A percentile compares a stretch with the other conserved stretches of the same genome.
Conservation (phyloP, 2,329 filamentous ascomycete genomes). For the Ascocoryne sarcoides region DNA sequence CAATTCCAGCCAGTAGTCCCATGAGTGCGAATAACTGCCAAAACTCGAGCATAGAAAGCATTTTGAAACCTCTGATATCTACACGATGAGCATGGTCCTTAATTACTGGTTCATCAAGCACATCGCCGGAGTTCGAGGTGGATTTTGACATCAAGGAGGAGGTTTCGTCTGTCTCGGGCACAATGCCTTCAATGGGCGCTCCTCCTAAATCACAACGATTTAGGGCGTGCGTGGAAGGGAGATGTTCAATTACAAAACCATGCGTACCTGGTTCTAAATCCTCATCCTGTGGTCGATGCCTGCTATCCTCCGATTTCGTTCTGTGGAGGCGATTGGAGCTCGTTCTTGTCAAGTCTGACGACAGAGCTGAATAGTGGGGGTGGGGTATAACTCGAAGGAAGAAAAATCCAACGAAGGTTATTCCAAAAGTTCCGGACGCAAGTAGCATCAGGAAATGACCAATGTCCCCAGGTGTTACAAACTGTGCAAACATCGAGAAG, state of each 20-base stretch:
- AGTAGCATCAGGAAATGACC: conserved; percentile 73
- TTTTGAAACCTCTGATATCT: conserved; percentile 80
- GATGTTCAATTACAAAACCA: conserved; percentile 24
- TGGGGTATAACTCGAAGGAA: conserved; percentile 71
- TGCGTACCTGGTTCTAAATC: conserved; percentile 59
- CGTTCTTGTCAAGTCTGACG: conserved; percentile 28
- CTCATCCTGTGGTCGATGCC: conserved; percentile 30
- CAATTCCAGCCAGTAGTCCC: conserved; percentile 84
- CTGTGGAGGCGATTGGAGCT: conserved; percentile 32
- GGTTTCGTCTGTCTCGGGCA: conserved; percentile 55
- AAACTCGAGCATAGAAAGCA: conserved; percentile 69
- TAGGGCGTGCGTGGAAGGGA: conserved; percentile 25
- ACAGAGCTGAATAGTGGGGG: conserved; percentile 35
- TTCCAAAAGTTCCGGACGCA: conserved; percentile 65
- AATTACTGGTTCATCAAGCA: conserved; percentile 42
- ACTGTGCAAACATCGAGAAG: conserved; percentile 71
- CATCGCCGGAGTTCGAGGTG: conserved; percentile 38
- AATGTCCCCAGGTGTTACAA: conserved; percentile 77
- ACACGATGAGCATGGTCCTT: conserved; percentile 66
- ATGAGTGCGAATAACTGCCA: conserved; percentile 87
- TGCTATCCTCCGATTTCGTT: conserved; percentile 38
- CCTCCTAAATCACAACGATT: conserved; percentile 24
- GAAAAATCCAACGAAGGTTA: conserved; percentile 72
- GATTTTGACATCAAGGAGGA: conserved; percentile 70
- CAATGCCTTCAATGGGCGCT: conserved; percentile 22